A percentile compares a stretch with the other conserved stretches of the same genome.
These are phyloP conservation scores for Pichia rugopelliculosa DNA, from an alignment of 805 yeast genomes.

Conservation along the genomic window DNA sequence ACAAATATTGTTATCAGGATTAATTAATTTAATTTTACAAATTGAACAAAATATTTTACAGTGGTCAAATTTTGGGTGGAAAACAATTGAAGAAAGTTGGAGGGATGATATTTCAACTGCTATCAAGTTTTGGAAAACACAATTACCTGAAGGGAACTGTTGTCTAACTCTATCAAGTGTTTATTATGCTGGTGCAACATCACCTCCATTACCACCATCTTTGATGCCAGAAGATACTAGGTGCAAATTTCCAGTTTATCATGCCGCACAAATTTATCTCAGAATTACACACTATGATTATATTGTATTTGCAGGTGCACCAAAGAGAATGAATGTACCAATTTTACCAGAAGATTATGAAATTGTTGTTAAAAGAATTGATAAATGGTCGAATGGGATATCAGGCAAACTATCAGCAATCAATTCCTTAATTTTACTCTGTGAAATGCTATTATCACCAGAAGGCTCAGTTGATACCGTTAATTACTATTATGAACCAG, in stretches of 20 bases:
- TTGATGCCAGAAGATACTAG: conserved; percentile 25
- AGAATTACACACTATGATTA: conserved; percentile 65
- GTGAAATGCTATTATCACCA: conserved; percentile 44
- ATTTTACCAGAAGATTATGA: conserved; percentile 46
- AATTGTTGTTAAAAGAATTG: conserved; percentile 38
- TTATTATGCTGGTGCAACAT: conserved; percentile 8
- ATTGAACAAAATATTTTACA: conserved; percentile 52
- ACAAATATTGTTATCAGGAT: conserved; percentile 53
- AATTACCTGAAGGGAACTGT: conserved; percentile 19
- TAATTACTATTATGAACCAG: conserved; percentile 28
- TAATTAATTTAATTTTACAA: conserved; percentile 53
- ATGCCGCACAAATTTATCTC: conserved; percentile 58
- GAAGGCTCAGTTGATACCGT: conserved; percentile 22
- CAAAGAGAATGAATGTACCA: conserved; percentile 61
- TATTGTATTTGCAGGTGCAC: conserved; percentile 71
- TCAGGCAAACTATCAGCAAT: conserved; percentile 43
- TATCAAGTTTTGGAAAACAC: conserved; percentile 53
- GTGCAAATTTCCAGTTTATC: conserved; percentile 58
- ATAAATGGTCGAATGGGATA: conserved; percentile 38
- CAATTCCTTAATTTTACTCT: conserved; percentile 48
- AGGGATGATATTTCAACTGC: conserved; percentile 56
- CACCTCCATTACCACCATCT: conserved; percentile 7
- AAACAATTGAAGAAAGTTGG: conserved; percentile 39
- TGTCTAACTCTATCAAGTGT: conserved; percentile 15
- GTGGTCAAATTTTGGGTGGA: conserved; percentile 31